These are phyloP conservation scores for Omphalea diandra DNA, from an alignment of 441 rosid genomes.

Conservation along the genomic window DNA sequence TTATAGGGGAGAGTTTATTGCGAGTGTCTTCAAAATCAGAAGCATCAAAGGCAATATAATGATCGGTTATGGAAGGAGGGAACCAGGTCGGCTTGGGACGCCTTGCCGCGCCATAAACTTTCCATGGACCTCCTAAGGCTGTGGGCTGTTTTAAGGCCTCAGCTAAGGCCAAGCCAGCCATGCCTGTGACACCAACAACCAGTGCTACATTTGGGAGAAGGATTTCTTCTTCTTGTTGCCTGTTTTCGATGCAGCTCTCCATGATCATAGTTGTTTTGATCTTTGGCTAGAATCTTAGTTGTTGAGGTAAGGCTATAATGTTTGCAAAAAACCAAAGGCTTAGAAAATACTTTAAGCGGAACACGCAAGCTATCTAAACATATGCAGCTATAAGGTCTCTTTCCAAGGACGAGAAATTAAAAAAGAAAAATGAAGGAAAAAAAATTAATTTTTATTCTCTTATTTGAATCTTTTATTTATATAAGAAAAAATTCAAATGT, in stretches of 20 bases:
- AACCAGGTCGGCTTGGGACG: constrained; percentile 30
- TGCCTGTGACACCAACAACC: constrained; percentile 27
- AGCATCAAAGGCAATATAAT: constrained; percentile 31
- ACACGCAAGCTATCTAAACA: too few relatives aligned
- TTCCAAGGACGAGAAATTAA: too few relatives aligned
- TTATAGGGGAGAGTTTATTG: constrained; percentile 17
- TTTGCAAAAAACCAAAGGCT: too few relatives aligned
- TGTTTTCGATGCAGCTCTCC: background rate
- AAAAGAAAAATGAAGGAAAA: too few relatives aligned
- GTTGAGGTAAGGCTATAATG: too few relatives aligned
- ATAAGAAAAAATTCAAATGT: too few relatives aligned
- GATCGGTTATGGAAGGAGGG: constrained; percentile 22
- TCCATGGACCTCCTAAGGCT: background rate
- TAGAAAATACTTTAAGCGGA: too few relatives aligned
- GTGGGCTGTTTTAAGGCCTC: constrained; percentile 1
- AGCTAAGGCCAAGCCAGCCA: too few relatives aligned
- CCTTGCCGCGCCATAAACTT: background rate
- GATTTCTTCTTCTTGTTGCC: background rate
- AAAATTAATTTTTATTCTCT: too few relatives aligned
- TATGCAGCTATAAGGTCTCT: too few relatives aligned
- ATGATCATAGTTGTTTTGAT: too few relatives aligned
- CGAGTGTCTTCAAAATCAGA: constrained; percentile 8
- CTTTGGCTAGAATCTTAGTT: background rate
- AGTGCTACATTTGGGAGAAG: background rate
- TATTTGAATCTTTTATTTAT: too few relatives aligned